phyloP scores from a whole-genome alignment of 345 rosid genomes.

The Populus davidiana region DNA sequence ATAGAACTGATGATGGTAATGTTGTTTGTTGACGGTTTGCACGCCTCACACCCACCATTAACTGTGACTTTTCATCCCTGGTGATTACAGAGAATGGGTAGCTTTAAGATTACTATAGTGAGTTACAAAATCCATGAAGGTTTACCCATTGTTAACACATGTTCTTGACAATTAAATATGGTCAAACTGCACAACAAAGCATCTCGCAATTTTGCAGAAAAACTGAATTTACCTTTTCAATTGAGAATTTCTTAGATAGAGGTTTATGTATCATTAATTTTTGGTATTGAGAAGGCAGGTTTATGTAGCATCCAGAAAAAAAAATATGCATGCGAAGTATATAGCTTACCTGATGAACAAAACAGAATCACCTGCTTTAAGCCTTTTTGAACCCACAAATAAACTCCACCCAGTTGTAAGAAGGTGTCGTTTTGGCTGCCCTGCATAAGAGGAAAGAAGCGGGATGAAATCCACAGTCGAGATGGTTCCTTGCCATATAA shows the following conservation, averaged over 20 bases:
- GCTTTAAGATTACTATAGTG: neutral
- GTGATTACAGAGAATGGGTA: neutral
- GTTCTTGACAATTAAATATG: neutral
- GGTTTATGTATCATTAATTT: neutral
- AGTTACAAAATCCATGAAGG: neutral
- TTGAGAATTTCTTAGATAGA: neutral
- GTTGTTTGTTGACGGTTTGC: constrained; percentile 90
- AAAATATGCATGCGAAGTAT: neutral
- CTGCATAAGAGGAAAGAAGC: constrained; percentile 39
- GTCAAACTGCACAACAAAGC: too few relatives aligned
- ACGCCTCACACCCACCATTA: constrained; percentile 87
- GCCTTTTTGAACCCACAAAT: constrained; percentile 92
- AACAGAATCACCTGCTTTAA: constrained; percentile 95
- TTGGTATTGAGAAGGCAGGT: neutral
- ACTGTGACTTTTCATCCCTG: constrained; percentile 97
- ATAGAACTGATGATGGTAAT: constrained; percentile 86
- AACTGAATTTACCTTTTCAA: neutral
- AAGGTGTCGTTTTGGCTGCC: constrained; percentile 98
- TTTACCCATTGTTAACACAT: neutral
- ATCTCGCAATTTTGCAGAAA: neutral
- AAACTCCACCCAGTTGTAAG: constrained; percentile 98
- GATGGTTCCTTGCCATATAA: neutral
- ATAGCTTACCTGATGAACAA: constrained; percentile 74
- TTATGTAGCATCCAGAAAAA: neutral
- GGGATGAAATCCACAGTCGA: neutral